These are phyloP conservation scores for Phaffia australis DNA, from an alignment of 768 basidiomycete genomes.

Conservation along the genomic window DNA sequence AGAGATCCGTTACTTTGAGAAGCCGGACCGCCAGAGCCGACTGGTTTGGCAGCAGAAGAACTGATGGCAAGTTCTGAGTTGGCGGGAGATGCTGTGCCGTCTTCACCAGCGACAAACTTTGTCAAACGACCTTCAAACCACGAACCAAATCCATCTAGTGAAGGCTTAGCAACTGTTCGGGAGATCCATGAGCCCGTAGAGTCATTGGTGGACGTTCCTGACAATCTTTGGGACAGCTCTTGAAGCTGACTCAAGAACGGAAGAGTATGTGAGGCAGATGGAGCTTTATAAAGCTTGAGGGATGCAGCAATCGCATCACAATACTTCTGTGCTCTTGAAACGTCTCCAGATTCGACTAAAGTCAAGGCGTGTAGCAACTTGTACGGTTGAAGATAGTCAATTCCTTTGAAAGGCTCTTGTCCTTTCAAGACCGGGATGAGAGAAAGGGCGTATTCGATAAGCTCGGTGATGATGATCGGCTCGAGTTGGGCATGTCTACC, in stretches of 20 bases:
- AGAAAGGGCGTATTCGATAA: slow-evolving; percentile 80
- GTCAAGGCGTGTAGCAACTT: slow-evolving; percentile 63
- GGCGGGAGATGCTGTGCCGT: slow-evolving; percentile 28
- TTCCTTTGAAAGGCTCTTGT: slow-evolving; percentile 69
- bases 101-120: slow-evolving; percentile 88
- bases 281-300: slow-evolving; percentile 43
- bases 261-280: slow-evolving; percentile 51
- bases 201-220: slow-evolving; percentile 59
- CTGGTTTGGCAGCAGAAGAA: slow-evolving; percentile 41
- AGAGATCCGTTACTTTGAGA: slow-evolving; percentile 24
- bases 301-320: slow-evolving; percentile 72
- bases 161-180: slow-evolving; percentile 77
- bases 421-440: slow-evolving; percentile 63
- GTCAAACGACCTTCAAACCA: slow-evolving; percentile 89
- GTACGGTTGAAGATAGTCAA: slow-evolving; percentile 80
- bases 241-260: slow-evolving; percentile 62
- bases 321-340: slow-evolving; percentile 72
- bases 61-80: slow-evolving; percentile 23
- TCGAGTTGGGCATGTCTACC: slow-evolving; percentile 49
- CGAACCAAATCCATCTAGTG: slow-evolving; percentile 76
- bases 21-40: slow-evolving; percentile 38
- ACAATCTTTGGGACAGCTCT: slow-evolving; percentile 65
- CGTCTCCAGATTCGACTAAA: slow-evolving; percentile 71
- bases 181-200: slow-evolving; percentile 76
- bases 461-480: slow-evolving; percentile 72